Conservation (phyloP, 2,329 filamentous ascomycete species). For the Aspergillus intermedius region DNA sequence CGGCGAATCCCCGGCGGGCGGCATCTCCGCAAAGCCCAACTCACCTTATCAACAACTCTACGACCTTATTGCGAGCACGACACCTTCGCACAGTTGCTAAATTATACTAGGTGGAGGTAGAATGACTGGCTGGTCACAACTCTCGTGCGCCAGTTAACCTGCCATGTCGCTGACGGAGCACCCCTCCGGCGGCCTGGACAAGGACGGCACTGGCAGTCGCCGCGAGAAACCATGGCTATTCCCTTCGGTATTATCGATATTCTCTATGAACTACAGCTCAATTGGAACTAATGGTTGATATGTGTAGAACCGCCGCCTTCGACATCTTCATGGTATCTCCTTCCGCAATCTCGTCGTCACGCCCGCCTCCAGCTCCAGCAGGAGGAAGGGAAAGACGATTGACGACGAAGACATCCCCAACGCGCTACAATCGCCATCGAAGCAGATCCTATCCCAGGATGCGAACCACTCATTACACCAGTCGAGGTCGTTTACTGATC, state of each 20-base stretch:
- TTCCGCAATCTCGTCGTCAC: slow-evolving; percentile 75
- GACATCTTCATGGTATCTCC: slow-evolving; percentile 80
- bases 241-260: slow-evolving; percentile 38
- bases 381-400: slow-evolving; percentile 55
- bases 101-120: neutral
- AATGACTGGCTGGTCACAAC: slow-evolving; percentile 12
- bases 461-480: slow-evolving; percentile 48
- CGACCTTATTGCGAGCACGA: no score
- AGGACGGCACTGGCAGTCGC: slow-evolving; percentile 26
- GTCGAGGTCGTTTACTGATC: slow-evolving; percentile 54
- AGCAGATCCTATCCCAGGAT: slow-evolving; percentile 57
- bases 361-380: slow-evolving; percentile 40
- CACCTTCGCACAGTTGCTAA: neutral
- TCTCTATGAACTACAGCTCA: neutral
- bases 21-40: neutral
- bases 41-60: neutral
- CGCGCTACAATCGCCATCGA: slow-evolving; percentile 59
- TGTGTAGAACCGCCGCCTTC: slow-evolving; percentile 73
- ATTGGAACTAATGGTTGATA: neutral
- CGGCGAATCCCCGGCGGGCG: slow-evolving; percentile 9
- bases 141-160: slow-evolving; percentile 8
- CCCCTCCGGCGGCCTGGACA: slow-evolving; percentile 10
- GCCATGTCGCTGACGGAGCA: slow-evolving; percentile 16
- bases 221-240: slow-evolving; percentile 47
- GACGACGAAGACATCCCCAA: slow-evolving; percentile 71